A percentile compares a stretch with the other conserved stretches of the same genome.
phyloP scores from a whole-genome alignment of 2,329 filamentous ascomycete genomes.

The Zymoseptoria ardabiliae region DNA sequence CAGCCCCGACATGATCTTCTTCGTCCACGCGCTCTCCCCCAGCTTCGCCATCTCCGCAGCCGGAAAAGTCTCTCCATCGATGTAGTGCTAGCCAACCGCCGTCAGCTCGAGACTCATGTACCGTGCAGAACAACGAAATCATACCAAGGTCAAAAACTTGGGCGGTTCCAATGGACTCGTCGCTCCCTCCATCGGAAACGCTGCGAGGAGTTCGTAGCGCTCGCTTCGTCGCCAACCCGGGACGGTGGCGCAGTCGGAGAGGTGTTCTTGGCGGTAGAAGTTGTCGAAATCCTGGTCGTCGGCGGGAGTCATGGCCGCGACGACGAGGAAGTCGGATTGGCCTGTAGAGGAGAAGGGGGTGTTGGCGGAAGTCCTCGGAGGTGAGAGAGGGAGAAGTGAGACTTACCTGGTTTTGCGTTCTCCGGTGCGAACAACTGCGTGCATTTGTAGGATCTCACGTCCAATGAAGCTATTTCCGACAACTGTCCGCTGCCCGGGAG shows the following conservation, averaged over 20 bases:
- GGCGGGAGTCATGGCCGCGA: conserved; percentile 9
- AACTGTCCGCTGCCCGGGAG: conserved; percentile 8
- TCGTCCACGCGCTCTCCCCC: conserved; percentile 11
- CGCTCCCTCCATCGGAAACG: not conserved
- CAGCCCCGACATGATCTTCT: conserved; percentile 12
- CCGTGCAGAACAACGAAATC: not conserved
- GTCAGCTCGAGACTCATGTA: not conserved
- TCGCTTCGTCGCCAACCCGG: conserved; percentile 9
- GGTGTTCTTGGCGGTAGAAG: conserved; percentile 13
- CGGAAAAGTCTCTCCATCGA: conserved; percentile 10
- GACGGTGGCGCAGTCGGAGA: conserved; percentile 6
- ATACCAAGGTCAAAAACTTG: conserved; percentile 11
- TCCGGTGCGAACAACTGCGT: conserved; percentile 7
- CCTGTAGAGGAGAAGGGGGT: not conserved
- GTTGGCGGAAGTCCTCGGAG: too few relatives aligned
- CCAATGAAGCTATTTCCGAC: conserved; percentile 11
- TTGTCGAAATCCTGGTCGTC: conserved; percentile 12
- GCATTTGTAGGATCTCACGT: conserved; percentile 9
- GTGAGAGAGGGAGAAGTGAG: too few relatives aligned
- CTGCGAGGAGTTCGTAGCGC: conserved; percentile 8
- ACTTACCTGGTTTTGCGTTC: not conserved
- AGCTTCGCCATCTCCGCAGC: conserved; percentile 5
- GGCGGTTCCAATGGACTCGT: conserved; percentile 1
- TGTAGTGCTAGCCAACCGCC: conserved; percentile 7
- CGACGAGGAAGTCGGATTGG: conserved; percentile 9